Conservation (phyloP, 148 eudicot genomes). For the Camellia japonica region DNA sequence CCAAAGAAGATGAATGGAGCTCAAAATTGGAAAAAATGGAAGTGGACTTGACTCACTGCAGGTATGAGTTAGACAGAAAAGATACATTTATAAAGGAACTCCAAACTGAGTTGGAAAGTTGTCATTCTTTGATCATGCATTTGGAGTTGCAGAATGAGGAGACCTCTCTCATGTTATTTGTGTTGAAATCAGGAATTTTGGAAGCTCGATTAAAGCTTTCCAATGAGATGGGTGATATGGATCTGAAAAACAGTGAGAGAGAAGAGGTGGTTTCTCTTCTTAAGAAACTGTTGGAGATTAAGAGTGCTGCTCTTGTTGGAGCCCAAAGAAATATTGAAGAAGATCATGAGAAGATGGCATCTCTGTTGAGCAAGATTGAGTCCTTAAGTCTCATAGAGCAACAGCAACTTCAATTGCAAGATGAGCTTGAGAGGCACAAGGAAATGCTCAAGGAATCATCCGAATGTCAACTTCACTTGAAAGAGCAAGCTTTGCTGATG, state of each 20-base stretch:
- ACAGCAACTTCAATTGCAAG: conserved; percentile 28
- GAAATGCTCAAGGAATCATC: conserved; percentile 43
- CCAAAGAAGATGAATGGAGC: conserved; percentile 68
- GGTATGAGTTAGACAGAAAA: conserved; percentile 33
- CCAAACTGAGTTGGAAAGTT: conserved; percentile 43
- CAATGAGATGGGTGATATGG: conserved; percentile 12
- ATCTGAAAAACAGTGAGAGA: conserved; percentile 22
- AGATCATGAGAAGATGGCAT: conserved; percentile 34
- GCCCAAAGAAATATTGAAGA: conserved; percentile 33
- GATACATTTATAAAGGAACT: conserved; percentile 50
- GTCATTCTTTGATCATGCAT: conserved; percentile 39
- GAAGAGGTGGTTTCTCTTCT: conserved; percentile 26
- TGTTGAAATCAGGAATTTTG: conserved; percentile 40
- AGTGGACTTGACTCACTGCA: conserved; percentile 41
- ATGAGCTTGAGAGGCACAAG: conserved; percentile 40
- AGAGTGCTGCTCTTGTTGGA: conserved; percentile 25
- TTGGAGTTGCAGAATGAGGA: conserved; percentile 72
- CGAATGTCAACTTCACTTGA: conserved; percentile 8
- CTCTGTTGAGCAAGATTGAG: conserved; percentile 16
- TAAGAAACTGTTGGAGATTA: conserved; percentile 44
- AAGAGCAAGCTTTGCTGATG: conserved; percentile 26
- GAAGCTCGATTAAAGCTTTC: conserved; percentile 22
- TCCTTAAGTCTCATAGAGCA: conserved; percentile 24
- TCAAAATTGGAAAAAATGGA: conserved; percentile 36
- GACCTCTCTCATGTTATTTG: conserved; percentile 50